A percentile compares a stretch with the other conserved stretches of the same genome.
These are phyloP conservation scores for Exophiala xenobiotica DNA, from an alignment of 2,329 filamentous ascomycete genomes.

Conservation along the genomic window DNA sequence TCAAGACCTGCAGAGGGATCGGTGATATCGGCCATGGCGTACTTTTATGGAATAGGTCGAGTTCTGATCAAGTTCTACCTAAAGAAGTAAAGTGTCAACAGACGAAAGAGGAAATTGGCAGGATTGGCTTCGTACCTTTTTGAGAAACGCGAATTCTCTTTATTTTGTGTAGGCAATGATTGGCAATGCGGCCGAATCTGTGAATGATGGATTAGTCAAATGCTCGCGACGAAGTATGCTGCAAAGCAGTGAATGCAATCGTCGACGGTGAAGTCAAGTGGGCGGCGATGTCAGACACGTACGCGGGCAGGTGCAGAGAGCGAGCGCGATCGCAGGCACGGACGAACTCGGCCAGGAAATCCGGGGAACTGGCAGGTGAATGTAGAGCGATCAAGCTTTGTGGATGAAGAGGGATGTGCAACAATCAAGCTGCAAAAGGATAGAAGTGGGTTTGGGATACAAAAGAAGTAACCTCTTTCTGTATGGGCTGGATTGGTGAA, in stretches of 20 bases:
- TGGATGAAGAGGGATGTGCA: constrained; percentile 25
- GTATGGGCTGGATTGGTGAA: constrained; percentile 19
- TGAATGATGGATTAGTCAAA: constrained; percentile 11
- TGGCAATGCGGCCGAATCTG: constrained; percentile 3
- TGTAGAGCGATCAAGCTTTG: constrained; percentile 25
- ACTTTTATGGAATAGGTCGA: constrained; percentile 32
- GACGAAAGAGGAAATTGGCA: constrained; percentile 25
- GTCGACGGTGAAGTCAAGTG: too few species aligned
- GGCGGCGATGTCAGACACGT: constrained; percentile 13
- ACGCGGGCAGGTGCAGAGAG: constrained; percentile 13
- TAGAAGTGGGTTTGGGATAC: constrained; percentile 27
- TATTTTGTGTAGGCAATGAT: background rate
- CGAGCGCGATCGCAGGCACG: constrained; percentile 4
- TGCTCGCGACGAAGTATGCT: too few species aligned
- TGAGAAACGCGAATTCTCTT: constrained; percentile 4
- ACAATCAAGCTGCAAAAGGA: constrained; percentile 27
- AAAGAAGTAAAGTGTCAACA: constrained; percentile 30
- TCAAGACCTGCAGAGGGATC: constrained; percentile 71
- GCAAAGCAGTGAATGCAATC: constrained; percentile 7
- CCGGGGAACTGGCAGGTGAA: constrained; percentile 22
- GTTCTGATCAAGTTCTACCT: constrained; percentile 20
- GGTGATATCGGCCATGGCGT: constrained; percentile 73
- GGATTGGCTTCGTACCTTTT: constrained; percentile 20
- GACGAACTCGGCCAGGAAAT: constrained; percentile 10
- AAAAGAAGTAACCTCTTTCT: constrained; percentile 28